Conservation (phyloP, 768 basidiomycete genomes). For the Hericium rajendrae region DNA sequence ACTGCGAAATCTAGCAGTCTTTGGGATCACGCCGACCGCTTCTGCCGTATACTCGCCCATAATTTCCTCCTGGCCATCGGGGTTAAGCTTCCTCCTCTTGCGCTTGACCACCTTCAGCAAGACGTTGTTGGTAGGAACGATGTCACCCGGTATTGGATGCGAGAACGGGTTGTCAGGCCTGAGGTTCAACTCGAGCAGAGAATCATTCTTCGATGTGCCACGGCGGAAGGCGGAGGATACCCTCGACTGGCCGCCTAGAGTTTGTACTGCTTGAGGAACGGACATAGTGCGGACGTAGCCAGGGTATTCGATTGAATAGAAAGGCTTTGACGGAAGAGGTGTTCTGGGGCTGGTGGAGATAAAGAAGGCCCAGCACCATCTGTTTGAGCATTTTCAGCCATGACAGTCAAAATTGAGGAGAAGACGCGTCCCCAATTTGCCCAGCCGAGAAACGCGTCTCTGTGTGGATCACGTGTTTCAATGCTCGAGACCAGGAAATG, state of each 20-base stretch:
- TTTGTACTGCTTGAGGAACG: slow-evolving; percentile 49
- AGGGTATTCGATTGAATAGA: slow-evolving; percentile 85
- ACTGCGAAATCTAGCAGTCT: slow-evolving; percentile 89
- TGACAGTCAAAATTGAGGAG: too few relatives aligned
- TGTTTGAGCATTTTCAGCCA: too few relatives aligned
- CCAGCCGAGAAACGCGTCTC: too few relatives aligned
- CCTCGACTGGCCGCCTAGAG: slow-evolving; percentile 58
- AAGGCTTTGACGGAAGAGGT: slow-evolving; percentile 45
- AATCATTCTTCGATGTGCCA: slow-evolving; percentile 47
- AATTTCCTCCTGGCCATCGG: slow-evolving; percentile 11
- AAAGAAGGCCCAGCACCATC: too few relatives aligned
- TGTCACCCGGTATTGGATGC: slow-evolving; percentile 78
- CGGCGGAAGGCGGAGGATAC: slow-evolving; percentile 75
- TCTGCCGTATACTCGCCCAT: slow-evolving; percentile 68
- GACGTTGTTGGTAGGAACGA: slow-evolving; percentile 70
- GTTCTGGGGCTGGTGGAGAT: slow-evolving; percentile 24
- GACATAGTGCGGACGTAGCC: slow-evolving; percentile 67
- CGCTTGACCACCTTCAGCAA: slow-evolving; percentile 76
- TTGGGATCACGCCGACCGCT: slow-evolving; percentile 64
- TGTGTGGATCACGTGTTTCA: too few relatives aligned
- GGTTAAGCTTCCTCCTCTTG: slow-evolving; percentile 35
- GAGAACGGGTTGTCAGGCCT: slow-evolving; percentile 67
- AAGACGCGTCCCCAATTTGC: too few relatives aligned
- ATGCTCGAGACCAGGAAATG: not conserved
- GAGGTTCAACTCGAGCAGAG: slow-evolving; percentile 68